A percentile compares a stretch with the other conserved stretches of the same genome.
Conservation (phyloP, 2,329 filamentous ascomycete genomes). For the Pseudomassariella vexata region DNA sequence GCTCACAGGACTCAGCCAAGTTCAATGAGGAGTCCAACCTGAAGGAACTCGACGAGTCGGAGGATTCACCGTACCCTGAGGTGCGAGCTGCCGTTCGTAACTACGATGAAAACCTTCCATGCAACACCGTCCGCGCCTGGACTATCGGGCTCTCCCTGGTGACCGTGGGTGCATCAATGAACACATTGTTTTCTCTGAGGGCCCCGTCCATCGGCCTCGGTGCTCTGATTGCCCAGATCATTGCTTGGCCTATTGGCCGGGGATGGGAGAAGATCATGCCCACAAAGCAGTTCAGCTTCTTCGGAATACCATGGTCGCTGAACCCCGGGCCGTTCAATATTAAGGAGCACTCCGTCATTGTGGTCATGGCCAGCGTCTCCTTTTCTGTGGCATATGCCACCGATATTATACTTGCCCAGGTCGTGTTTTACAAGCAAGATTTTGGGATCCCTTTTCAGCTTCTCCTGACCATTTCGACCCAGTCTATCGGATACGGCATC, state of each 20-base stretch:
- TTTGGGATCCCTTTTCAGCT: slow-evolving; percentile 64
- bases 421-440: slow-evolving; percentile 65
- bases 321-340: slow-evolving; percentile 66
- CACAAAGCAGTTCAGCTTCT: slow-evolving; percentile 38
- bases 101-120: slow-evolving; percentile 59
- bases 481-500: slow-evolving; percentile 64
- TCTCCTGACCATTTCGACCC: slow-evolving; percentile 61
- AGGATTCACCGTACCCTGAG: slow-evolving; percentile 62
- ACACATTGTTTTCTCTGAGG: slow-evolving; percentile 59
- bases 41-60: slow-evolving; percentile 36
- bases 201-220: slow-evolving; percentile 56
- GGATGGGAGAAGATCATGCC: slow-evolving; percentile 55
- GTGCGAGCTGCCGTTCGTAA: slow-evolving; percentile 59
- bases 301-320: slow-evolving; percentile 51
- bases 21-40: slow-evolving; percentile 20
- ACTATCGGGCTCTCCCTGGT: slow-evolving; percentile 53
- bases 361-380: slow-evolving; percentile 66
- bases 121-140: slow-evolving; percentile 63
- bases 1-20: slow-evolving; percentile 12
- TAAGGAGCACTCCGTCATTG: slow-evolving; percentile 64
- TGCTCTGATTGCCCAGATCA: slow-evolving; percentile 56
- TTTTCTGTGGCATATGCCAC: slow-evolving; percentile 68
- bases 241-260: slow-evolving; percentile 58
- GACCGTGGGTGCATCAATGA: slow-evolving; percentile 52
- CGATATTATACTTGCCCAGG: slow-evolving; percentile 66